Conservation (phyloP, 1,284 basidiomycete species). For the Ustanciosporium gigantosporum region DNA sequence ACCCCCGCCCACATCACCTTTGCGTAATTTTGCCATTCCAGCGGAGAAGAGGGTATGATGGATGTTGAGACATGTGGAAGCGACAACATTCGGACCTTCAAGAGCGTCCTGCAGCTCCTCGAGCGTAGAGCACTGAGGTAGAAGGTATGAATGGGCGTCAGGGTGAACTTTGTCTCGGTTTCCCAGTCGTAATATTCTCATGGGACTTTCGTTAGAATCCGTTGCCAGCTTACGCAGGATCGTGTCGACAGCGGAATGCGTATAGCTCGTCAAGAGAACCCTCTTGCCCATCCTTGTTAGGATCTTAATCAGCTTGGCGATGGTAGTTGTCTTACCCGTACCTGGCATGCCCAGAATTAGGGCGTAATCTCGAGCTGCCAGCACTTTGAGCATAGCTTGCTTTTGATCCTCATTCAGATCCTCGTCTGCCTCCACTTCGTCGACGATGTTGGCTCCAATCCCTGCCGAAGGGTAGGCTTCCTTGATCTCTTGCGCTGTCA, state of each 20-base stretch:
- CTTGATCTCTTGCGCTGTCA: neutral
- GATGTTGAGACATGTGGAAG: slow-evolving; percentile 88
- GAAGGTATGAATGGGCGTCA: slow-evolving; percentile 68
- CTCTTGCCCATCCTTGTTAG: slow-evolving; percentile 81
- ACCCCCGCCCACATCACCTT: neutral
- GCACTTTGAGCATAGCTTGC: slow-evolving; percentile 73
- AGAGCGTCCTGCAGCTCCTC: slow-evolving; percentile 69
- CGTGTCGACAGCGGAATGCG: slow-evolving; percentile 95
- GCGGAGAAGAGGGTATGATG: slow-evolving; percentile 79
- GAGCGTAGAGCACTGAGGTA: slow-evolving; percentile 66
- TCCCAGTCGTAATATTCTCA: slow-evolving; percentile 76
- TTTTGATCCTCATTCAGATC: slow-evolving; percentile 77
- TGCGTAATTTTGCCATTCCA: slow-evolving; percentile 63
- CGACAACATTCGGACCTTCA: slow-evolving; percentile 86
- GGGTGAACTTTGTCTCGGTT: slow-evolving; percentile 81
- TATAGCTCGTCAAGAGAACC: slow-evolving; percentile 87
- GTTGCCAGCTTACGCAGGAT: slow-evolving; percentile 75
- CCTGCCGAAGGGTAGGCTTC: neutral
- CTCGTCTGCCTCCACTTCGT: slow-evolving; percentile 9
- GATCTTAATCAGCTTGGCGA: slow-evolving; percentile 81
- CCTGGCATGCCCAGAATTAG: slow-evolving; percentile 96
- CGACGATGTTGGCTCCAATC: neutral
- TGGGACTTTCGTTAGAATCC: slow-evolving; percentile 63
- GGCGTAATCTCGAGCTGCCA: slow-evolving; percentile 84
- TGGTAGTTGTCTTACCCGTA: slow-evolving; percentile 95